Conservation (phyloP, 208 protist species). For the Endotrypanum monterogeii region DNA sequence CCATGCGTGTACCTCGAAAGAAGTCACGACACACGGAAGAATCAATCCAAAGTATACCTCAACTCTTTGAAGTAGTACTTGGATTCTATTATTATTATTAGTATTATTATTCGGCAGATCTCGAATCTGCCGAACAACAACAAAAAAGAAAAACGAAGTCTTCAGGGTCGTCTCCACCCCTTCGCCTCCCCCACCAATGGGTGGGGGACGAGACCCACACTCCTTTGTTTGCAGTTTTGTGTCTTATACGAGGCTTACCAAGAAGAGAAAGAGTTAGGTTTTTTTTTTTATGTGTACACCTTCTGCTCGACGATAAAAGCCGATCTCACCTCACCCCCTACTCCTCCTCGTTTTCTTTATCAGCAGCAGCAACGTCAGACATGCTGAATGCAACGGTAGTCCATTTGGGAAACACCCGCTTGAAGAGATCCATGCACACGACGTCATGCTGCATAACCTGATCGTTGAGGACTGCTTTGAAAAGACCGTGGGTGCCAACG, state of each 20-base stretch:
- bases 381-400: constrained; percentile 83
- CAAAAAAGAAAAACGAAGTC: constrained; percentile 6
- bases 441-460: constrained; percentile 95
- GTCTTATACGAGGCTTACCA: constrained; percentile 16
- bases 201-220: not conserved
- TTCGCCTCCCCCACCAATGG: not conserved
- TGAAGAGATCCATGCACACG: constrained; percentile 98
- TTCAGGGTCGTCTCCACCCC: not conserved
- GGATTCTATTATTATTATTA: not conserved
- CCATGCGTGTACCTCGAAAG: not conserved
- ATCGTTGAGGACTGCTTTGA: constrained; percentile 96
- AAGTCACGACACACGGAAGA: not conserved
- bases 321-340: not conserved
- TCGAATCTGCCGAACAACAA: not conserved
- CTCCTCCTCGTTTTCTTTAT: constrained; percentile 46
- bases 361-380: constrained; percentile 41
- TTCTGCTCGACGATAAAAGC: not conserved
- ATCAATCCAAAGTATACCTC: not conserved
- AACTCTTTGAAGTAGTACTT: not conserved
- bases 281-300: not conserved
- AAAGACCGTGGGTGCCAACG: constrained; percentile 96
- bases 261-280: not conserved
- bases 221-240: not conserved
- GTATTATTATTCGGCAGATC: not conserved
- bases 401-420: constrained; percentile 96